Base-by-base conservation (phyloP, 345 rosid species). In the Angophora floribunda region DNA sequence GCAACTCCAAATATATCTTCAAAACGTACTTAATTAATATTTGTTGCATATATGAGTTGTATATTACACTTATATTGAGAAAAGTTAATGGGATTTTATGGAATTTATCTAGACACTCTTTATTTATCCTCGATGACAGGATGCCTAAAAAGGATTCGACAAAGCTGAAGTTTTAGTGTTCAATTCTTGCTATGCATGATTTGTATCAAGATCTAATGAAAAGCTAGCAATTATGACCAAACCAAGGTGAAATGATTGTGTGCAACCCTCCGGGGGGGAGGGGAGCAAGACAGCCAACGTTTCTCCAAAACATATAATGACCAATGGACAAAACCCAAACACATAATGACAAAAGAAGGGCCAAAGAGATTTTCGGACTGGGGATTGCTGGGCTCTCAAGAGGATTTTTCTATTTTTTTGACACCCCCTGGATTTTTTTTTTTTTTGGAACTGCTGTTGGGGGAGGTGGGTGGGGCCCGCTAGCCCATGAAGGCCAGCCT, bases 11-110 rank as follows among this genome's bases (percentile, higher is more conserved):
- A 17, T 6, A 19, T 17, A 2, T 75, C 36, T 2, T 21, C 13
- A 0, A 22, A 17, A 19, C 13, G 3, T 8, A 9, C 9, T 21
- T 70, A 70, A 4, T 41, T 36, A 9, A 70, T 9, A 36, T 70
- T 3, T 4, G 47, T 19, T 36, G 13, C 10, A 4, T 36, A 36
- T 4, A 0, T 17, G 1, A 36, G 2, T 36, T 9, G 21, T 9
- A 17, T 9, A 3, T 36, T 11, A 36, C 22, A 11, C 49, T 3
- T 5, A 7, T 3, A 17, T 70, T 6, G 1, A 63, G 17, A 63
- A 0, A 63, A 63, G 2, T n/a, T n/a, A 13, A 63, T n/a, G 21
- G 7, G 19, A 4, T 52, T 52, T 50, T 11, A 50, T 1, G 51
- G 9, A 50, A 50, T 36, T 50, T 50, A 11, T 50, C 12, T 11